A percentile compares a stretch with the other conserved stretches of the same genome.
Evolutionary conservation across 2,329 filamentous ascomycete genomes (phyloP).

Genomic region (Beauveria sp.): DNA sequence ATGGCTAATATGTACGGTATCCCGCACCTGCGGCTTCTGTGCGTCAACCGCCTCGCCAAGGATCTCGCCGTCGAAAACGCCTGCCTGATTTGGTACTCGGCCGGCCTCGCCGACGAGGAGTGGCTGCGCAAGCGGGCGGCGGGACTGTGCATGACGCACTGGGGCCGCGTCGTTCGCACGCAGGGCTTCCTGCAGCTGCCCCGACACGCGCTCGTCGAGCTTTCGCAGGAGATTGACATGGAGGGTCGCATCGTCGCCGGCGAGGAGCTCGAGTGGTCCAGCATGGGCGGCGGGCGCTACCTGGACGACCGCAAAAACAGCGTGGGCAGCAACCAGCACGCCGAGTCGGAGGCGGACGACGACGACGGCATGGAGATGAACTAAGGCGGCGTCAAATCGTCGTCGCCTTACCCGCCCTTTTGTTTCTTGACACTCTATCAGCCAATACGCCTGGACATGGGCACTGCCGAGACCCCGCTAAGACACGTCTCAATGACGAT

Average conservation of each 20-base stretch:
- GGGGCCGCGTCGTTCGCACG: constrained; percentile 89
- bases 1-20: constrained; percentile 99
- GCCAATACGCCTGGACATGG: background rate
- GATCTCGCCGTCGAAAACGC: constrained; percentile 93
- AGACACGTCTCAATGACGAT: background rate
- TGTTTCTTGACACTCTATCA: background rate
- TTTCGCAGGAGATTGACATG: constrained; percentile 87
- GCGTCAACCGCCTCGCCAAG: constrained; percentile 80
- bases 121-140: constrained; percentile 89
- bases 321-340: constrained; percentile 48
- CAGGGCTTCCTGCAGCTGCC: constrained; percentile 77
- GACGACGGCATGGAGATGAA: constrained; percentile 57
- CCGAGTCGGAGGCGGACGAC: constrained; percentile 52
- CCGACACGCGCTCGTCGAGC: constrained; percentile 72
- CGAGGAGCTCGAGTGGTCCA: constrained; percentile 63
- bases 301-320: constrained; percentile 50
- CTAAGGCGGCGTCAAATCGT: constrained; percentile 17
- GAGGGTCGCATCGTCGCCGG: constrained; percentile 88
- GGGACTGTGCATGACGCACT: constrained; percentile 83
- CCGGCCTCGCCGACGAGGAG: constrained; percentile 81
- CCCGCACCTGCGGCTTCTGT: constrained; percentile 81
- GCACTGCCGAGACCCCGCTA: too few species aligned
- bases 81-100: constrained; percentile 93
- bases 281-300: constrained; percentile 36
- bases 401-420: background rate